Base-by-base conservation (phyloP, 2,329 filamentous ascomycete species). In the Cladophialophora bantiana region DNA sequence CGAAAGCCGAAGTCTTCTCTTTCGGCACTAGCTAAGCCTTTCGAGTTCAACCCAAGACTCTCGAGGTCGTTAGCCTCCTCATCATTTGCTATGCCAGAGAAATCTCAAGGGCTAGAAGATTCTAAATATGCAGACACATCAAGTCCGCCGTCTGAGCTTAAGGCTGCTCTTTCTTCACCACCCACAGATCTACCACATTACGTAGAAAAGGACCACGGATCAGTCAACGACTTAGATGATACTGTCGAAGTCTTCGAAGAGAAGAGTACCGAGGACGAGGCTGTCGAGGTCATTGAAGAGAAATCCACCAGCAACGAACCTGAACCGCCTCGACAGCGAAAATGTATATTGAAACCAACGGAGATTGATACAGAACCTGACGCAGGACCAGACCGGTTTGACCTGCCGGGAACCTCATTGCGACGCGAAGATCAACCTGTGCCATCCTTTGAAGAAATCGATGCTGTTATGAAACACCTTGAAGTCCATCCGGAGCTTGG, bases 381-480 rank as follows among this genome's bases (percentile, higher is more conserved):
- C n/a, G 35, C 45, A 31, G 57, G 58, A n/a, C 59, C 53, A 31
- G 56, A 67, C 31, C 54, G 64, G 31, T 58, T 62, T 56, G 64
- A 64, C 31, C 57, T 54, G 15, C 52, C 64, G 31, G 53, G 35
- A 45, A 26, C 57, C 34, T 38, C 35, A 40, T 31, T 40, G 18
- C 64, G 55, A 2, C 59, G 63, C 18, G 36, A 66, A 20, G 70
- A 70, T 31, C 66, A 70, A 26, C 38, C 58, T 7, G 53, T 64
- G 4, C 69, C 72, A 18, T 73, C 73, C 1, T 73, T 69, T 53
- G 72, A 94, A 72, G 93, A 97, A 75, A 94, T 97, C 74, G 94
- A 97, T 80, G 92, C 90, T 53, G 89, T 97, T 60, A 97, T 98
- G 93, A 88, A 90, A 70, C 90, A 95, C 67, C 85, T 97, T 73